Conservation (phyloP, 495 filamentous ascomycete species). For the Talaromyces thailandensis region DNA sequence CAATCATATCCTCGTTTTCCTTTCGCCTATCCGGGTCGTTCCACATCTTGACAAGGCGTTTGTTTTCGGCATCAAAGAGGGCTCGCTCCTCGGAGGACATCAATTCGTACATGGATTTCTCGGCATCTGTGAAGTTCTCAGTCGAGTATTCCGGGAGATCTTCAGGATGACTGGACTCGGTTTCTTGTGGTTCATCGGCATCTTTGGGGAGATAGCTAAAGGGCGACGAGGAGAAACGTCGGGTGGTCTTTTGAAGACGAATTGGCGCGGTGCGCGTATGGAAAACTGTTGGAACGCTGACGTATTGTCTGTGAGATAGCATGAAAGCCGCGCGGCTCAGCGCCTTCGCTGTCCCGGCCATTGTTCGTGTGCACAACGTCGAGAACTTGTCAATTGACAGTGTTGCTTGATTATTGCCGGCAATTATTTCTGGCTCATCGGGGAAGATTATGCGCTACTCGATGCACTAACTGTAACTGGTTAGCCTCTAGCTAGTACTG, state of each 20-base stretch:
- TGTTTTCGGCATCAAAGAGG: slow-evolving; percentile 33
- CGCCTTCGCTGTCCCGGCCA: slow-evolving; percentile 32
- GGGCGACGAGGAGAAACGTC: slow-evolving; percentile 32
- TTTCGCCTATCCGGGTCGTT: slow-evolving; percentile 27
- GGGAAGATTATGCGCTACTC: background rate
- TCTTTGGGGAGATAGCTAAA: slow-evolving; percentile 29
- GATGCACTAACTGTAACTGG: background rate
- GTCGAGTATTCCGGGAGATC: slow-evolving; percentile 29
- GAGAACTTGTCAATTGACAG: background rate
- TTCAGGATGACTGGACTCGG: slow-evolving; percentile 24
- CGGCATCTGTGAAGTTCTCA: slow-evolving; percentile 27
- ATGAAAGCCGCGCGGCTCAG: slow-evolving; percentile 27
- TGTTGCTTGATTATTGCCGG: background rate
- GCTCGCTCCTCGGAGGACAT: slow-evolving; percentile 37
- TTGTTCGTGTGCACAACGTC: slow-evolving; percentile 10
- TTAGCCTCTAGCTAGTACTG: background rate
- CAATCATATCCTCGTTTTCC: slow-evolving; percentile 22
- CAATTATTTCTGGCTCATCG: slow-evolving; percentile 2
- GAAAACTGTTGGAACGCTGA: background rate
- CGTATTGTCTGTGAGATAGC: slow-evolving; percentile 19
- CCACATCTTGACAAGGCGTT: slow-evolving; percentile 25
- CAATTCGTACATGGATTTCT: slow-evolving; percentile 38
- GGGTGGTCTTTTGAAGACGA: slow-evolving; percentile 11
- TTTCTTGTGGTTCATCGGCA: slow-evolving; percentile 23
- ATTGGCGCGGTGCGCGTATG: slow-evolving; percentile 9